Base-by-base conservation (phyloP, 306 rosid species). In the Ochetophila trinervis region DNA sequence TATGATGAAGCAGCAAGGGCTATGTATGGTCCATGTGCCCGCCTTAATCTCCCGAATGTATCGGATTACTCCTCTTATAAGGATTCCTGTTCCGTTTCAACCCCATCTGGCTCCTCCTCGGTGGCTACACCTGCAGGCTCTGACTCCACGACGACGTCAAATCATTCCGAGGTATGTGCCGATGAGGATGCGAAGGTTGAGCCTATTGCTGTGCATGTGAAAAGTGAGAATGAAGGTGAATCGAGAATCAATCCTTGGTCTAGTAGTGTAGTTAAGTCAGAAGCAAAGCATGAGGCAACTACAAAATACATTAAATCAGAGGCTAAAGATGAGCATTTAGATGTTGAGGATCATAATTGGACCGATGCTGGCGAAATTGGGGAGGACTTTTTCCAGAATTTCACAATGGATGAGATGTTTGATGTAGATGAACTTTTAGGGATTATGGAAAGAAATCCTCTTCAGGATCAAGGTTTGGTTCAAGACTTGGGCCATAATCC, bases 1-100 rank as follows among this genome's bases (percentile, higher is more conserved):
- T 87, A 94, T 66, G 99, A 94, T 62, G 93, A 90, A 52, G 99
- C 99, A 68, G 97, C 99, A 0, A 83, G 89, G 71, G 83, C 91
- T 18, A 90, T 94, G 96, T 94, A 90, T 63, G 99, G 97, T 57
- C 47, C 82, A 3, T 30, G 32, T 60, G 99, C 99, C 2, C 91
- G 97, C 14, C 89, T 94, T 24, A 94, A 94, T 57, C 87, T 86
- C 18, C 91, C 96, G 1, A 20, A 76, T 23, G 56, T 80, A 14
- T 21, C 82, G 0, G 77, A 81, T 63, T 72, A 70, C 27, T 7
- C 74, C 23, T 50, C 72, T 3, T 61, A 65, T 4, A 79, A 53
- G 17, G 88, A 66, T 1, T 69, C 68, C 40, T 81, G 68, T 1
- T 17, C 74, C 0, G 70, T 68, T 1, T 54, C 78, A 5, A 68